Base-by-base conservation (phyloP, 257 asterid genomes). In the Plectranthus barbatus region DNA sequence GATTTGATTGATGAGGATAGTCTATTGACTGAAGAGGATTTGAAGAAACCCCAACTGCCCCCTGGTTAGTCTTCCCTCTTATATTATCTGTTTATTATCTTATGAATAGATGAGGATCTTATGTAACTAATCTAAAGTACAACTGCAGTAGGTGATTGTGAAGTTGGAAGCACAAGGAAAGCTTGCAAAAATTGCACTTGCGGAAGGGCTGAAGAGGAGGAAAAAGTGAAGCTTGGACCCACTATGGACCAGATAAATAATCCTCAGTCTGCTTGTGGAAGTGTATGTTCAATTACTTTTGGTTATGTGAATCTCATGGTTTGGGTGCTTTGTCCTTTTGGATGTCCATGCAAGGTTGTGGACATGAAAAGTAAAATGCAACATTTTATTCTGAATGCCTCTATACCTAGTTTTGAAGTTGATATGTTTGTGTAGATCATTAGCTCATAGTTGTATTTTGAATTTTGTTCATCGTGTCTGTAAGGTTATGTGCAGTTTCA, bases 251-350 rank as follows among this genome's bases (percentile, higher is more conserved):
- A 87, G 73, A 67, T 93, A 46, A 50, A 77, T 49, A 93, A 90
- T 84, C 99, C 97, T 21, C 84, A 90, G 74, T 93, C 99, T 72
- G 89, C 96, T 40, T 93, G 99, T 74, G 97, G 99, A 84, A 93
- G 48, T 82, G 99, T 93, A 77, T 48, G 91, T 64, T 34, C 3
- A 13, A 14, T 13, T 18, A 39, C 62, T 4, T 51, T 9, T 26
- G 52, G 15, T 15, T 18, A 33, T 67, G 11, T 64, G 33, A 24
- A 44, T 47, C 48, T 64, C 39, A n/a, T 1, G 13, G 13, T 49
- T 42, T 48, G 12, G 37, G 36, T 59, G 26, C 52, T 36, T 39
- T 26, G 42, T 36, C 17, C 14, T 18, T 24, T 60, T 42, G n/a
- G 56, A 47, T 54, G 13, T 13, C 48, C 24, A 9, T 42, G 40